These are phyloP conservation scores for Haplosporangium sp. DNA, from an alignment of 371 early-diverging fungal species.

Conservation along the genomic window DNA sequence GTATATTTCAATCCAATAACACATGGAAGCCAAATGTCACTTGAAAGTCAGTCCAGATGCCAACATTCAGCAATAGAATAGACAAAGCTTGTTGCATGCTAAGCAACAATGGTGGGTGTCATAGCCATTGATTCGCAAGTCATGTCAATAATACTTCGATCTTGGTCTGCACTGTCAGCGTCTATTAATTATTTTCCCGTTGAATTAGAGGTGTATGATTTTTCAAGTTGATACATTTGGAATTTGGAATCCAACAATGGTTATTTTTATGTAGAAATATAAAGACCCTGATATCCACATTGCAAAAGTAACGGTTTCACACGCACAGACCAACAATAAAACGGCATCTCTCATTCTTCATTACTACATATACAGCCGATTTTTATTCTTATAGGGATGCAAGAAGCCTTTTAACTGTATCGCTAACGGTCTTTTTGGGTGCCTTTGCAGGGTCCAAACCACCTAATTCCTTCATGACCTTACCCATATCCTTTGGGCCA, in stretches of 20 bases:
- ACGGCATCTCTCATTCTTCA: neutral
- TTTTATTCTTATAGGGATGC: conserved; percentile 20
- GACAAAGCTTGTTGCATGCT: neutral
- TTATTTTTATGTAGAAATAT: neutral
- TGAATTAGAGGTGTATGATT: too few relatives aligned
- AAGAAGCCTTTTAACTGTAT: conserved; percentile 69
- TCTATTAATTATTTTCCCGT: neutral
- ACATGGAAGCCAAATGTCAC: neutral
- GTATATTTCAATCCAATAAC: neutral
- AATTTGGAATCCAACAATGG: conserved; percentile 21
- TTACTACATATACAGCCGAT: neutral
- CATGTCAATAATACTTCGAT: neutral
- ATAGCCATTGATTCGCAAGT: neutral
- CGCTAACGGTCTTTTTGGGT: conserved; percentile 75
- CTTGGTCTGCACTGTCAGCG: conserved; percentile 11
- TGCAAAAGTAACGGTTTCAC: neutral
- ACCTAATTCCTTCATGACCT: conserved; percentile 81
- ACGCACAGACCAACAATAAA: conserved; percentile 10
- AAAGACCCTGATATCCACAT: neutral
- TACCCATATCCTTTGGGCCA: conserved; percentile 75
- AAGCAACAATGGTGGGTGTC: neutral
- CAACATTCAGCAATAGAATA: conserved; percentile 1
- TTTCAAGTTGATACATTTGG: neutral
- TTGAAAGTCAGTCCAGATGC: conserved; percentile 11
- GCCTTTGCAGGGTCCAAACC: conserved; percentile 68